phyloP scores from a whole-genome alignment of 768 basidiomycete genomes.

The Mycena rosella region DNA sequence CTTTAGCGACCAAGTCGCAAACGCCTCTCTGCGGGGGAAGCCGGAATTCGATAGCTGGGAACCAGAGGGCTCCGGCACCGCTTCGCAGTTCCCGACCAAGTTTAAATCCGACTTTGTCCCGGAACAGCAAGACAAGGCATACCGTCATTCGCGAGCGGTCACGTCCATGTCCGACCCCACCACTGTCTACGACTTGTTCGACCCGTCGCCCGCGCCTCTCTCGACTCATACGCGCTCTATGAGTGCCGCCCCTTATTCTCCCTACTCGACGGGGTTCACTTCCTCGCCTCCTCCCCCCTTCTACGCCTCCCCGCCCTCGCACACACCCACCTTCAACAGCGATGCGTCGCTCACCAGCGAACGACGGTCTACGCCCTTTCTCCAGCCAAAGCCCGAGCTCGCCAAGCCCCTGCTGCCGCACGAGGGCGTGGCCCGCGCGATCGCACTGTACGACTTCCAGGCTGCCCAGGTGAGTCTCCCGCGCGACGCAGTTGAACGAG shows the following conservation, averaged over 20 bases:
- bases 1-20: slow-evolving; percentile 52
- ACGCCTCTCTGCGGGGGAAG: slow-evolving; percentile 34
- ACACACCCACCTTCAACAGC: background rate
- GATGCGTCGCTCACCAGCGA: slow-evolving; percentile 8
- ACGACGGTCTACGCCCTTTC: slow-evolving; percentile 43
- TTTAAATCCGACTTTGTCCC: slow-evolving; percentile 60
- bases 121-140: slow-evolving; percentile 40
- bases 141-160: slow-evolving; percentile 29
- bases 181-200: slow-evolving; percentile 42
- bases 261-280: slow-evolving; percentile 47
- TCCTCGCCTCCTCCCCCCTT: slow-evolving; percentile 4
- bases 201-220: slow-evolving; percentile 43
- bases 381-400: slow-evolving; percentile 65
- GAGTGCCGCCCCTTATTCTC: slow-evolving; percentile 45
- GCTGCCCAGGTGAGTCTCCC: slow-evolving; percentile 71
- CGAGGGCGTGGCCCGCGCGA: slow-evolving; percentile 78
- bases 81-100: slow-evolving; percentile 53
- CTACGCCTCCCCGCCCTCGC: background rate
- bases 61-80: slow-evolving; percentile 39
- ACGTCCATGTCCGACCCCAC: slow-evolving; percentile 29
- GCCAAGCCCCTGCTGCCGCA: slow-evolving; percentile 60
- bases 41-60: slow-evolving; percentile 47
- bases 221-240: slow-evolving; percentile 48
- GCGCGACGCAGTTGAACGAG: background rate
- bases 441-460: slow-evolving; percentile 80